Evolutionary conservation across 257 asterid species (phyloP).

Genomic region (Sherardia arvensis): DNA sequence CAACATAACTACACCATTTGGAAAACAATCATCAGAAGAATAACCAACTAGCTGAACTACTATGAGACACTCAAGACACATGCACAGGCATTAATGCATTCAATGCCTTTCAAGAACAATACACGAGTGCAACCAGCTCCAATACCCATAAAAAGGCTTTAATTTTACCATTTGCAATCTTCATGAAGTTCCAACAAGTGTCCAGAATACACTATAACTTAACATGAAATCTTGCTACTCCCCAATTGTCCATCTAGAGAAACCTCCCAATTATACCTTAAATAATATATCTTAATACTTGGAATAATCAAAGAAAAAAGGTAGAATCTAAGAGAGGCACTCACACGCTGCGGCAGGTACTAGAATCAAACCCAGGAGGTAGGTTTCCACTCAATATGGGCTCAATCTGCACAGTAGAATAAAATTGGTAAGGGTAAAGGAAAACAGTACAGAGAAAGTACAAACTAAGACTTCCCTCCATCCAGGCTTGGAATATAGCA

Average conservation of each 20-base stretch:
- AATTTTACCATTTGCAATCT: neutral
- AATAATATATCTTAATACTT: neutral
- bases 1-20: conserved; percentile 59
- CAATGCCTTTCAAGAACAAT: neutral
- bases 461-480: neutral
- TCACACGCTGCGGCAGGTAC: conserved; percentile 92
- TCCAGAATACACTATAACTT: neutral
- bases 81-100: conserved; percentile 7
- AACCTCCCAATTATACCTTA: conserved; percentile 6
- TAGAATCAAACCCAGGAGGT: conserved; percentile 84
- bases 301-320: neutral
- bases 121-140: neutral
- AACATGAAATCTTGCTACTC: neutral
- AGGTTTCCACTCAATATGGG: conserved; percentile 83
- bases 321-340: conserved; percentile 24
- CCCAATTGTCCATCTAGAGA: conserved; percentile 4
- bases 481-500: neutral
- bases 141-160: neutral
- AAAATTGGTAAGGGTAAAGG: conserved; percentile 10
- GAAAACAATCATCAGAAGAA: neutral
- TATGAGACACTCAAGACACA: neutral
- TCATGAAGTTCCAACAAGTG: no score
- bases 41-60: neutral
- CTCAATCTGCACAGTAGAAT: conserved; percentile 57
- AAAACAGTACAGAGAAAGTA: neutral